These are phyloP conservation scores for Isabelozyma pseudorhagii DNA, from an alignment of 805 yeast genomes.

Conservation along the genomic window DNA sequence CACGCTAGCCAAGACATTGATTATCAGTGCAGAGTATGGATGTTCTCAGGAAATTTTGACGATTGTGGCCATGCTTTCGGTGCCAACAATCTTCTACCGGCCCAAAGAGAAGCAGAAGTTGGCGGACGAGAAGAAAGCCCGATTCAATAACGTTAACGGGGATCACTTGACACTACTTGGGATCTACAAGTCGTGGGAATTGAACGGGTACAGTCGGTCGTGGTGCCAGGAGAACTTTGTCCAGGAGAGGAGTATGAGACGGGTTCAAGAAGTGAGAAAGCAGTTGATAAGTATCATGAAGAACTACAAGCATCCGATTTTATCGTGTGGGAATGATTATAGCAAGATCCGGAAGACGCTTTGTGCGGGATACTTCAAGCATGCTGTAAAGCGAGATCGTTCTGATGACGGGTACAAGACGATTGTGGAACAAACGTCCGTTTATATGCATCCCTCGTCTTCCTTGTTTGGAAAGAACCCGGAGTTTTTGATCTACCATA, in stretches of 20 bases:
- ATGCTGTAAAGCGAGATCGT: constrained; percentile 58
- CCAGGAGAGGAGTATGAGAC: constrained; percentile 70
- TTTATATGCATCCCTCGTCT: constrained; percentile 85
- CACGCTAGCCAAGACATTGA: constrained; percentile 72
- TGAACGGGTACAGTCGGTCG: constrained; percentile 47
- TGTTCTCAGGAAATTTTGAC: constrained; percentile 81
- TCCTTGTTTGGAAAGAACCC: constrained; percentile 60
- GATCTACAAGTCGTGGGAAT: constrained; percentile 74
- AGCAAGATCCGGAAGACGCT: constrained; percentile 59
- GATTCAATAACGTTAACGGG: constrained; percentile 72
- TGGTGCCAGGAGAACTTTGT: constrained; percentile 85
- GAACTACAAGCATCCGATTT: constrained; percentile 40
- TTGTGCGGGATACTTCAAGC: constrained; percentile 66
- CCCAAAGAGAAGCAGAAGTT: constrained; percentile 69
- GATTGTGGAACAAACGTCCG: constrained; percentile 66
- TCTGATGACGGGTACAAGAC: constrained; percentile 54
- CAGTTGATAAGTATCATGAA: constrained; percentile 64
- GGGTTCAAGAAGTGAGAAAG: constrained; percentile 76
- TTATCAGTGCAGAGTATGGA: constrained; percentile 63
- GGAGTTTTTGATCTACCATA: constrained; percentile 80
- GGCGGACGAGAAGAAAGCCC: constrained; percentile 74
- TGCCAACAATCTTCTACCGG: constrained; percentile 74
- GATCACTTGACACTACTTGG: constrained; percentile 84
- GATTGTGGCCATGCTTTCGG: constrained; percentile 88
- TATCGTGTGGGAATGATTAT: constrained; percentile 53